A percentile compares a stretch with the other conserved stretches of the same genome.
These are phyloP conservation scores for Sutorius australiensis DNA, from an alignment of 768 basidiomycete species.

Conservation along the genomic window DNA sequence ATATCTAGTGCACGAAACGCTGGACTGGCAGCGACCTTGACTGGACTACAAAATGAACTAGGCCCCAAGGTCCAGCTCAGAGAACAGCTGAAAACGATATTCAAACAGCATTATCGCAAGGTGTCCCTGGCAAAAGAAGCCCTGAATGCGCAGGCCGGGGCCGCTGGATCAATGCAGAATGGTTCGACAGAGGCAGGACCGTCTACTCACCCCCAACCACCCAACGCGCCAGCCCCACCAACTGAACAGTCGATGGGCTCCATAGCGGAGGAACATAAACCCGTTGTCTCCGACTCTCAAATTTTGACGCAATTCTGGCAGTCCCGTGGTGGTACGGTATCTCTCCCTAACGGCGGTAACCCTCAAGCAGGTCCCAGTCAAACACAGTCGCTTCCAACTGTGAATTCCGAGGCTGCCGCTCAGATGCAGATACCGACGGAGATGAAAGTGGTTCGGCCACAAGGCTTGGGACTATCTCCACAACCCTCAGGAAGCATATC, in stretches of 20 bases:
- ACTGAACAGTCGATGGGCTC: slow-evolving; percentile 5
- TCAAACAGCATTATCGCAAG: slow-evolving; percentile 19
- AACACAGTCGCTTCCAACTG: not conserved
- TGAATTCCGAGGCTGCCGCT: slow-evolving; percentile 23
- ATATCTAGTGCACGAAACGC: slow-evolving; percentile 12
- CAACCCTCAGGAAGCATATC: slow-evolving; percentile 17
- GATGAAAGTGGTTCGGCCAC: slow-evolving; percentile 36
- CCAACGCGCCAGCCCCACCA: slow-evolving; percentile 1
- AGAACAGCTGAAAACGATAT: slow-evolving; percentile 11
- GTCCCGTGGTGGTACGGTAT: slow-evolving; percentile 20
- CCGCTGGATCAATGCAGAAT: slow-evolving; percentile 2
- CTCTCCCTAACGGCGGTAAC: not conserved
- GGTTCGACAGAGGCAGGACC: slow-evolving; percentile 7
- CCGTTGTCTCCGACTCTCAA: slow-evolving; percentile 21
- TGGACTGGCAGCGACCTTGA: slow-evolving; percentile 17
- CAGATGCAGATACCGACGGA: slow-evolving; percentile 52
- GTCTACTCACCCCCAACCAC: slow-evolving; percentile 9
- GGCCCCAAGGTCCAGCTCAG: not conserved
- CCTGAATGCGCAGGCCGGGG: slow-evolving; percentile 4
- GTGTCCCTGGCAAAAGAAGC: slow-evolving; percentile 7
- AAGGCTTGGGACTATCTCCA: slow-evolving; percentile 11
- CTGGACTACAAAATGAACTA: slow-evolving; percentile 13
- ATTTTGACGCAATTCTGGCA: slow-evolving; percentile 28
- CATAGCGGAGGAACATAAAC: slow-evolving; percentile 21
- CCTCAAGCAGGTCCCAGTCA: slow-evolving; percentile 18